A percentile compares a stretch with the other conserved stretches of the same genome.
phyloP scores from a whole-genome alignment of 495 filamentous ascomycete genomes.

The Hypoxylon subgilvum region DNA sequence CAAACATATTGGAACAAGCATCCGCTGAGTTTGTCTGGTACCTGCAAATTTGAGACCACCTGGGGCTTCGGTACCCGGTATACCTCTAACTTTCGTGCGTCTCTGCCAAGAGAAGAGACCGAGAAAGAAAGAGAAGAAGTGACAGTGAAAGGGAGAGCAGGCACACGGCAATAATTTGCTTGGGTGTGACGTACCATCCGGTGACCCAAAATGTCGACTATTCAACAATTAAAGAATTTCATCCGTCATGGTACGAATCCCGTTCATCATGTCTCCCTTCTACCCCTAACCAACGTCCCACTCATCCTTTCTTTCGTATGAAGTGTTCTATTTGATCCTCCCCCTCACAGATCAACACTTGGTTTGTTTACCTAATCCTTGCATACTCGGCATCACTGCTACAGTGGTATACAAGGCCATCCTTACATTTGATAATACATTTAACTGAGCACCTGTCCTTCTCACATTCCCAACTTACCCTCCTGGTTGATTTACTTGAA shows the following conservation, averaged over 20 bases:
- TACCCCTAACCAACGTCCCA: too few relatives aligned
- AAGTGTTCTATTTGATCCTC: too few relatives aligned
- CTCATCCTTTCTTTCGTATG: background rate
- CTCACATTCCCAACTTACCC: background rate
- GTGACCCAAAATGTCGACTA: slow-evolving; percentile 70
- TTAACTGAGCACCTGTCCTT: too few relatives aligned
- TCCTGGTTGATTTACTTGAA: slow-evolving; percentile 3
- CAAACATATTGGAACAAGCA: too few relatives aligned
- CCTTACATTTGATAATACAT: too few relatives aligned
- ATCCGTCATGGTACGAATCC: slow-evolving; percentile 80
- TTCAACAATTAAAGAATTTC: slow-evolving; percentile 87
- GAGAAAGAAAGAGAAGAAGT: slow-evolving; percentile 11
- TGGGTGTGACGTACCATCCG: slow-evolving; percentile 18
- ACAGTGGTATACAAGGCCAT: too few relatives aligned
- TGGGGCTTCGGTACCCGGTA: slow-evolving; percentile 15
- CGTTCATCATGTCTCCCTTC: too few relatives aligned
- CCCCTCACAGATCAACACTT: background rate
- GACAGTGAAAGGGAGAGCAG: slow-evolving; percentile 16
- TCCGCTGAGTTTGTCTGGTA: slow-evolving; percentile 21
- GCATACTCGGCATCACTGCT: too few relatives aligned
- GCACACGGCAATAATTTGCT: background rate
- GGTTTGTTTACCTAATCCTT: slow-evolving; percentile 9
- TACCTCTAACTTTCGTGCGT: slow-evolving; percentile 22
- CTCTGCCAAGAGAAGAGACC: slow-evolving; percentile 23
- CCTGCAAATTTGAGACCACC: slow-evolving; percentile 23